Base-by-base conservation (phyloP, 2,329 filamentous ascomycete genomes). In the Trichophyton mentagrophytes region DNA sequence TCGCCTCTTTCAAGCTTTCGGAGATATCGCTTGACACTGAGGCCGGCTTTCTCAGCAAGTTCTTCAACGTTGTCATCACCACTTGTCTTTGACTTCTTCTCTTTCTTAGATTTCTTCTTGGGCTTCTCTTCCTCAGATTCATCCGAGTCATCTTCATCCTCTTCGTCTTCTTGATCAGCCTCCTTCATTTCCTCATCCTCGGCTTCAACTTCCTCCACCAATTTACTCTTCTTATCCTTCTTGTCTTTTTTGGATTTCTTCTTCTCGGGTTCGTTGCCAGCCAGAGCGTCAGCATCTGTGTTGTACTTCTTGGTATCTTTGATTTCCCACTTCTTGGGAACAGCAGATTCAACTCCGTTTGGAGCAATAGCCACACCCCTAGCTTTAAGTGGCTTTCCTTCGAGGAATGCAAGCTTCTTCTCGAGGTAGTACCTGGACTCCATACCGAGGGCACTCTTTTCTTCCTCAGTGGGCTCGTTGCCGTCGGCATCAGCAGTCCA, bases 261-360 rank as follows among this genome's bases (percentile, higher is more conserved):
- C 61, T 67, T 67, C 40, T 65, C 71, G 60, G 82, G 80, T 66
- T 87, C 86, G 67, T 89, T 83, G 56, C 83, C 84, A 63, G 80
- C 80, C 58, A 96, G 78, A 65, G 90, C 92, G 74, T 99, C 93
- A 60, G 90, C 93, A 71, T 97, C 91, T 57, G 84, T 82, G 74
- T 97, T 97, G 81, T 99, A 99, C 76, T 92, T 93, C 71, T 89
- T 83, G 9, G 88, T 88, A 74, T 96, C 90, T 78, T 95, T 95
- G 70, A 99, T 81, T 65, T 91, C 88, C 82, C 89, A 95, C 76
- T 95, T 95, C 68, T 85, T 84, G 61, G 85, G 83, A 66, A 82
- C 78, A 47, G 78, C 76, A 44, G 77, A 76, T 40, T 80, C 73
- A 66, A 85, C 82, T 63, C 88, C 88, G 67, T 88, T 87, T 60